Evolutionary conservation across 352 stramenopile species (phyloP), one percentile per base, ranked within the genome.

Genomic region (Phytophthora brassicae): DNA sequence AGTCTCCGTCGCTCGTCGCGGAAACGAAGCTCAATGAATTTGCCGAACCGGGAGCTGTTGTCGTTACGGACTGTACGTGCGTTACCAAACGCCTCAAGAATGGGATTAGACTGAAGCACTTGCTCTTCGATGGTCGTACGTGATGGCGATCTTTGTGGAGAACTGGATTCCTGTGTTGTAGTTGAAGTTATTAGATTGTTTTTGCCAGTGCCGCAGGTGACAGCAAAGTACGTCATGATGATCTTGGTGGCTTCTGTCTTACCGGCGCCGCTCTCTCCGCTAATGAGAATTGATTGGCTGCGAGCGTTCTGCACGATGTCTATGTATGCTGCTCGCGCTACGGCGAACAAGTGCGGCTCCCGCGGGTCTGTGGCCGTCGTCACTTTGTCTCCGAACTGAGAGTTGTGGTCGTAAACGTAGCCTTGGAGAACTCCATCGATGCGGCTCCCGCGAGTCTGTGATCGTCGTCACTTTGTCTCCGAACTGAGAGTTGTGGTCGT

Each of bases 161-260:
- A 29, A 9, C 16, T 72, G 16, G 58, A 48, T 29, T 57, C 46
- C 47, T 28, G 22, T 36, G 35, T 12, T 6, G 31, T 23, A 22
- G 59, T 60, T 20, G 56, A 48, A 19, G 38, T 20, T n/a, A 44
- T n/a, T 20, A 54, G n/a, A 20, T 53, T 54, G 5, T 72, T 72
- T 3, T 70, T 72, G 6, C 51, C 45, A 1, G 64, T 72, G 38
- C 76, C 74, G 49, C 83, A 92, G 17, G 79, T 91, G 60, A 83
- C 61, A 20, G 86, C 85, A 55, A 95, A 89, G 73, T 94, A 96
- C 33, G 84, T 88, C 83, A 96, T 94, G 42, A 96, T 92, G 66
- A 93, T 90, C 81, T 96, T 96, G 36, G 88, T 94, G 29, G 86
- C 95, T 56, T 96, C 88, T 14, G 88, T 96, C 66, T 96, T 96